phyloP scores from a whole-genome alignment of 2,329 filamentous ascomycete species.

The Diplodia mutila region DNA sequence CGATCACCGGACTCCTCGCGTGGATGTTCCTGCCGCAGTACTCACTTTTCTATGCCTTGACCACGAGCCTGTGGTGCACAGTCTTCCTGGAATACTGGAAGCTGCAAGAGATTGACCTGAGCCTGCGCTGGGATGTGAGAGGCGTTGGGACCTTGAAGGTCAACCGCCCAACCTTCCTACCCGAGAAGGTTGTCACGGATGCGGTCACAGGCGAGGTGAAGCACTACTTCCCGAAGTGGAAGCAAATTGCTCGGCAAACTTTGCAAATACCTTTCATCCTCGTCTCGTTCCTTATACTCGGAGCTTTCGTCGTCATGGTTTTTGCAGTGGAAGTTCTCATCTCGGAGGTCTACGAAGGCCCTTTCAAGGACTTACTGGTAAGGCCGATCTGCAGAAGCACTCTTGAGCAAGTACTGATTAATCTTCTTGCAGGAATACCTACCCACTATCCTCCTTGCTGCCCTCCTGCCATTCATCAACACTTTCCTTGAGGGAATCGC shows the following conservation, averaged over 20 bases:
- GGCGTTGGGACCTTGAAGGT: conserved; percentile 38
- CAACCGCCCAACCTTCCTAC: conserved; percentile 37
- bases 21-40: conserved; percentile 39
- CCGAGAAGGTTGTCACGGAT: conserved; percentile 35
- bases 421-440: conserved; percentile 37
- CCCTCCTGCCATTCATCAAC: conserved; percentile 37
- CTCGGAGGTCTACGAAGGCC: conserved; percentile 39
- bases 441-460: conserved; percentile 38
- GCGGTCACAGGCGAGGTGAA: conserved; percentile 32
- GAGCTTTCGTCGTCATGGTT: conserved; percentile 35
- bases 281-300: conserved; percentile 35
- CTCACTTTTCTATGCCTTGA: conserved; percentile 37
- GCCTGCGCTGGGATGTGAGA: conserved; percentile 40
- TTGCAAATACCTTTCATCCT: conserved; percentile 38
- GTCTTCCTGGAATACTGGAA: conserved; percentile 44
- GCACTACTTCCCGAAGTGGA: conserved; percentile 39
- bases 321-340: conserved; percentile 41
- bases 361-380: conserved; percentile 38
- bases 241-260: conserved; percentile 36
- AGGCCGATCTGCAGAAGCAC: background rate
- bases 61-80: conserved; percentile 41
- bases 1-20: conserved; percentile 36
- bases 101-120: conserved; percentile 38
- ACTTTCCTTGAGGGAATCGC: conserved; percentile 36
- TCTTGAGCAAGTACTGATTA: conserved; percentile 25